A percentile compares a stretch with the other conserved stretches of the same genome.
Evolutionary conservation across 129 eudicot genomes (phyloP).

Genomic region (Chrysanthemum makinoi): DNA sequence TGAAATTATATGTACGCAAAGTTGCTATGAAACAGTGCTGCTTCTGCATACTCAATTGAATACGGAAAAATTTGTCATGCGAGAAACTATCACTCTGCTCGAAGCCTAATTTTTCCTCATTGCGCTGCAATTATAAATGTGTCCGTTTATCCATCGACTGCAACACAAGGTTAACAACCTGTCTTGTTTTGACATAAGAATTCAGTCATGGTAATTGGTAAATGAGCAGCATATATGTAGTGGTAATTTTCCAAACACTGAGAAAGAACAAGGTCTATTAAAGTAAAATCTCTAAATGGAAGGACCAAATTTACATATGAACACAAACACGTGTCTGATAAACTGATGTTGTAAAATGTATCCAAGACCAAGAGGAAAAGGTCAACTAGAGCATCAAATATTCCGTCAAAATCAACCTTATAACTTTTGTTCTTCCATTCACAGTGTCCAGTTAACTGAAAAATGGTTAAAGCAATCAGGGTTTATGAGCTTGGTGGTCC

Average conservation of each 20-base stretch:
- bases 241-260: neutral
- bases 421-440: neutral
- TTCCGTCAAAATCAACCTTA: slow-evolving; percentile 9
- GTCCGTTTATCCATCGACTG: too few relatives aligned
- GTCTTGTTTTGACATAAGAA: too few relatives aligned
- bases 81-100: too few relatives aligned
- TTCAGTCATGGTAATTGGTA: neutral
- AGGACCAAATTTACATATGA: neutral
- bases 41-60: too few relatives aligned
- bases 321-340: neutral
- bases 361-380: neutral
- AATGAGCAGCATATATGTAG: neutral
- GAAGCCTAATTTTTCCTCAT: too few relatives aligned
- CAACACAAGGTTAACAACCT: too few relatives aligned
- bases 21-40: too few relatives aligned
- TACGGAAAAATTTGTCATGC: too few relatives aligned
- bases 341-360: neutral
- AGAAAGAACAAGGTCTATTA: neutral
- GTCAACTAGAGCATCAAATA: slow-evolving; percentile 3
- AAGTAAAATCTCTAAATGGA: neutral
- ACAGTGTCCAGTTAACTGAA: neutral
- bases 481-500: slow-evolving; percentile 53
- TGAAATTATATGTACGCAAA: too few relatives aligned
- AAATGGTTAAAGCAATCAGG: slow-evolving; percentile 50
- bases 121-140: too few relatives aligned